Percentiles rank a stretch among this genome's conserved stretches.
These are phyloP conservation scores for Dioscorea cayenensis DNA, from an alignment of 116 monocot species.

Conservation along the genomic window DNA sequence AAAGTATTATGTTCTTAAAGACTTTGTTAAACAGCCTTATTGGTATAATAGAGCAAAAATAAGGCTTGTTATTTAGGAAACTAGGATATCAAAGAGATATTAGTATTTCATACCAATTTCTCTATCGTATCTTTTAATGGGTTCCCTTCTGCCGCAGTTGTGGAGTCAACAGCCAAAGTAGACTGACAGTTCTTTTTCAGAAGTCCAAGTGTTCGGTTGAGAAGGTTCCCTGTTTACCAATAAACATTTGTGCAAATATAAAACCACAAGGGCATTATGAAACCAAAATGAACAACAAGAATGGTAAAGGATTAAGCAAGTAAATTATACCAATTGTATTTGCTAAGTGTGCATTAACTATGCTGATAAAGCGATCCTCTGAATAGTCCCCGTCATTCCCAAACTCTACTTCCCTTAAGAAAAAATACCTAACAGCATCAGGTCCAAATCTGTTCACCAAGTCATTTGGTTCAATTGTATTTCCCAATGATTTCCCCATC, in stretches of 20 bases:
- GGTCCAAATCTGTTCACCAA: slow-evolving; percentile 82
- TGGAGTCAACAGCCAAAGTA: slow-evolving; percentile 64
- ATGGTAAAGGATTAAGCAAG: background rate
- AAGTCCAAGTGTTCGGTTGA: slow-evolving; percentile 95
- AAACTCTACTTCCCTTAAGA: slow-evolving; percentile 93
- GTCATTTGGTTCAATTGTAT: slow-evolving; percentile 93
- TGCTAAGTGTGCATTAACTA: slow-evolving; percentile 92
- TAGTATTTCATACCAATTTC: slow-evolving; percentile 41
- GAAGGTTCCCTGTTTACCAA: slow-evolving; percentile 71
- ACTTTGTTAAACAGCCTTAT: too few species aligned
- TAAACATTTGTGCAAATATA: background rate
- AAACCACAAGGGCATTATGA: background rate
- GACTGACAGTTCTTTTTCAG: slow-evolving; percentile 93
- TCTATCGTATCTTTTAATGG: slow-evolving; percentile 57
- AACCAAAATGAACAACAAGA: background rate
- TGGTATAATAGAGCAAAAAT: too few species aligned
- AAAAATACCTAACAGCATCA: slow-evolving; percentile 95
- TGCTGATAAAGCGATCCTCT: slow-evolving; percentile 88
- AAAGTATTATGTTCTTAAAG: background rate
- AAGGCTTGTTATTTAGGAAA: too few species aligned
- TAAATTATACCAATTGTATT: slow-evolving; percentile 71
- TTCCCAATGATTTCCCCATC: slow-evolving; percentile 98
- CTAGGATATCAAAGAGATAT: background rate
- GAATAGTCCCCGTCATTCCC: slow-evolving; percentile 97
- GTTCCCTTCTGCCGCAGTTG: slow-evolving; percentile 61